phyloP scores from a whole-genome alignment of 2,329 filamentous ascomycete genomes.

The Aspergillus cejpii region DNA sequence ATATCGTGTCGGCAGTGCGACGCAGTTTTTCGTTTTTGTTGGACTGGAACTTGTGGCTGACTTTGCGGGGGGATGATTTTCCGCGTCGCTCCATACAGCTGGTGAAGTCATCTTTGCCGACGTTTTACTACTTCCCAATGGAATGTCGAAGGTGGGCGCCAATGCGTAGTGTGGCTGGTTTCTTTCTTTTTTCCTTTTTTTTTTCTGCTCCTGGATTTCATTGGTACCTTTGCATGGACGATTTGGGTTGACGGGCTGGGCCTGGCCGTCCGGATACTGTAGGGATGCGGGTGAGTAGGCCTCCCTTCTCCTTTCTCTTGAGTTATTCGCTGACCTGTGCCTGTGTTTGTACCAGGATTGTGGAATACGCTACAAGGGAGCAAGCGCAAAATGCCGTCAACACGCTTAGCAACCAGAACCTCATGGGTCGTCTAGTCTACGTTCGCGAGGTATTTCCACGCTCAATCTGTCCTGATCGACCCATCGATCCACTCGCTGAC shows the following conservation, averaged over 20 bases:
- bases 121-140: conserved; percentile 98
- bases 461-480: not conserved
- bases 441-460: conserved; percentile 72
- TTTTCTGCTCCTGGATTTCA: conserved; percentile 55
- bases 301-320: conserved; percentile 1
- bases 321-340: conserved; percentile 1
- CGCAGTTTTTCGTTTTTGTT: conserved; percentile 15
- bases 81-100: conserved; percentile 52
- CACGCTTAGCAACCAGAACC: conserved; percentile 96
- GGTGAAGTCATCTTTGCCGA: conserved; percentile 99
- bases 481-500: conserved; percentile 4
- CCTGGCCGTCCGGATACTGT: conserved; percentile 80
- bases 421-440: conserved; percentile 98
- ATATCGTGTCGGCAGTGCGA: conserved; percentile 20
- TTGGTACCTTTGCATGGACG: conserved; percentile 65
- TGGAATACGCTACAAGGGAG: conserved; percentile 99
- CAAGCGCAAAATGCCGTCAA: conserved; percentile 97
- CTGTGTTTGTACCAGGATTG: conserved; percentile 63
- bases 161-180: conserved; percentile 84
- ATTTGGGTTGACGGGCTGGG: conserved; percentile 98
- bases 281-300: conserved; percentile 95
- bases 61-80: conserved; percentile 32
- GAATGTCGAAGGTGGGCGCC: conserved; percentile 99
- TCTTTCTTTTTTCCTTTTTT: conserved; percentile 58
- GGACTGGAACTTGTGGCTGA: conserved; percentile 26